Conservation (phyloP, 345 rosid species). For the Arabis hirsuta region DNA sequence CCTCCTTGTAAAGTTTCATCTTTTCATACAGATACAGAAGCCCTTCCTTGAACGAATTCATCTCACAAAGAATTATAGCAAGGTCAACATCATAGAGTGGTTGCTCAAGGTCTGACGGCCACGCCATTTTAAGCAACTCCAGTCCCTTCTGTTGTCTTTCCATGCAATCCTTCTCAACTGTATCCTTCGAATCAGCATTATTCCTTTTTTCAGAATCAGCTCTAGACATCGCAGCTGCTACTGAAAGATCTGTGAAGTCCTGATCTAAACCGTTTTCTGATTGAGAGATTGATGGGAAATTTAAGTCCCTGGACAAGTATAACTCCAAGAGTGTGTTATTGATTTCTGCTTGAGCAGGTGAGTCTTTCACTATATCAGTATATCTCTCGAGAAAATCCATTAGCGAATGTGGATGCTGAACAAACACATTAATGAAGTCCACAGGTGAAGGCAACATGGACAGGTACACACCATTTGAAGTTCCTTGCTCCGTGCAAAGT, state of each 20-base stretch:
- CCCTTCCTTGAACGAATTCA: conserved; percentile 88
- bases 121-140: conserved; percentile 66
- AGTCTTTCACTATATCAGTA: conserved; percentile 78
- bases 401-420: conserved; percentile 82
- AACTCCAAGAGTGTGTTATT: conserved; percentile 91
- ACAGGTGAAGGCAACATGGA: conserved; percentile 98
- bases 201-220: conserved; percentile 52
- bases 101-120: conserved; percentile 87
- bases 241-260: conserved; percentile 50
- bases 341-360: conserved; percentile 98
- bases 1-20: conserved; percentile 96
- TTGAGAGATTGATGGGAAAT: conserved; percentile 79
- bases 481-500: conserved; percentile 82
- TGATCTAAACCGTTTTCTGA: conserved; percentile 56
- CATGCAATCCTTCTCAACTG: conserved; percentile 46
- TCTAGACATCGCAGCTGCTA: conserved; percentile 44
- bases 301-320: conserved; percentile 86
- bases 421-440: conserved; percentile 89
- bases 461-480: conserved; percentile 67
- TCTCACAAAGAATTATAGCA: conserved; percentile 93
- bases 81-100: conserved; percentile 98
- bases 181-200: conserved; percentile 46
- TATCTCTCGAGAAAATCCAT: conserved; percentile 92
- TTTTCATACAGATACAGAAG: conserved; percentile 89
- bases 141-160: conserved; percentile 84